A percentile compares a stretch with the other conserved stretches of the same genome.
Conservation (phyloP, 768 basidiomycete genomes). For the Podaxis sp. region DNA sequence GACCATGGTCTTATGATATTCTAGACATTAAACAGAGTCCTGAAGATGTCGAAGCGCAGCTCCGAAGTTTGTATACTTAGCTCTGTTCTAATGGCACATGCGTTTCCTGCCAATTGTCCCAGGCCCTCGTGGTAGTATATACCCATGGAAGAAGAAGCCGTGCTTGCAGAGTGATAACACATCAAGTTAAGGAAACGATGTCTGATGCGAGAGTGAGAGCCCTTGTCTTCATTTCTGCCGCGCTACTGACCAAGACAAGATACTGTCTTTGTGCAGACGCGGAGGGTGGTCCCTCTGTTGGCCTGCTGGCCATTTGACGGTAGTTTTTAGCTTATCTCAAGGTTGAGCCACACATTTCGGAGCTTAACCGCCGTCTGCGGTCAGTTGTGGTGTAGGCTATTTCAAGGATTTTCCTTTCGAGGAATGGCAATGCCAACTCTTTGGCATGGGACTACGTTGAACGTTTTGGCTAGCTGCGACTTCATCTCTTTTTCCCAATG, state of each 20-base stretch:
- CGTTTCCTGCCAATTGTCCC: neutral
- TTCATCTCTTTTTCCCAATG: neutral
- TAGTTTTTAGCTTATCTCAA: neutral
- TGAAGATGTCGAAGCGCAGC: slow-evolving; percentile 69
- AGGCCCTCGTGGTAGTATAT: neutral
- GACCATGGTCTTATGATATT: slow-evolving; percentile 9
- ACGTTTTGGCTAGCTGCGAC: neutral
- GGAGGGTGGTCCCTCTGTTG: too few species aligned
- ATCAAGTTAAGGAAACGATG: neutral
- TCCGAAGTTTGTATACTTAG: slow-evolving; percentile 54
- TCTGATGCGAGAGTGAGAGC: neutral
- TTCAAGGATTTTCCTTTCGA: too few species aligned
- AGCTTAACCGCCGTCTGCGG: neutral
- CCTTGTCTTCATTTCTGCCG: neutral
- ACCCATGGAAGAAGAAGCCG: neutral
- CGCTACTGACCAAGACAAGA: neutral
- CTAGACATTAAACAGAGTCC: slow-evolving; percentile 78
- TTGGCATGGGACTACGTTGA: neutral
- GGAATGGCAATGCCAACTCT: neutral
- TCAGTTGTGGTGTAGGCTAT: too few species aligned
- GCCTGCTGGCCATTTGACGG: too few species aligned
- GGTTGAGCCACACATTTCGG: neutral
- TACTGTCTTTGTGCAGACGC: neutral
- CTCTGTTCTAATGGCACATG: neutral
- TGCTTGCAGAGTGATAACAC: too few species aligned